phyloP scores from a whole-genome alignment of 1,139 yeast species.

The Lodderomyces orthopsilosis region DNA sequence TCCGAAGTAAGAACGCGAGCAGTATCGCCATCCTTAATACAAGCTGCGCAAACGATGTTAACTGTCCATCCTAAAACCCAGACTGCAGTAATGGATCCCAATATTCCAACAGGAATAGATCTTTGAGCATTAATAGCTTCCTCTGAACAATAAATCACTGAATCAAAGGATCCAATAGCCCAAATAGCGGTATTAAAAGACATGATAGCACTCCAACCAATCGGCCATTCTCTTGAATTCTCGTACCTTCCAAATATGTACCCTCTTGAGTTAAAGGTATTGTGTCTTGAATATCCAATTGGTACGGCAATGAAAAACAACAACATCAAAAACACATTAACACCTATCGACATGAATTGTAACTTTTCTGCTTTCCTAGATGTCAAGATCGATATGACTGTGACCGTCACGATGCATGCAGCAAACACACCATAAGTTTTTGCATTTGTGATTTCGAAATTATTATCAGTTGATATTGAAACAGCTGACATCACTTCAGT shows the following conservation, averaged over 20 bases:
- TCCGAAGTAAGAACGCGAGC: conserved; percentile 37
- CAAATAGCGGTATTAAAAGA: conserved; percentile 61
- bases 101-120: conserved; percentile 65
- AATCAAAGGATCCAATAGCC: conserved; percentile 68
- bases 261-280: conserved; percentile 35
- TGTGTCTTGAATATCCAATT: conserved; percentile 56
- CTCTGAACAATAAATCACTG: conserved; percentile 70
- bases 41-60: conserved; percentile 54
- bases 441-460: conserved; percentile 27
- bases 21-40: conserved; percentile 50
- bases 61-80: conserved; percentile 60
- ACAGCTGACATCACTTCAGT: conserved; percentile 34
- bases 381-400: conserved; percentile 40
- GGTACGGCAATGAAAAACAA: conserved; percentile 65
- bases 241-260: conserved; percentile 55
- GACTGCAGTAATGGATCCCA: conserved; percentile 49
- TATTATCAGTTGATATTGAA: conserved; percentile 26
- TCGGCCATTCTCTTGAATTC: conserved; percentile 33
- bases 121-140: conserved; percentile 65
- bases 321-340: conserved; percentile 46
- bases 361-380: conserved; percentile 56
- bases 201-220: conserved; percentile 43
- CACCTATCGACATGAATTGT: conserved; percentile 65
- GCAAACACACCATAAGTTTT: conserved; percentile 36
- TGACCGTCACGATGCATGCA: conserved; percentile 27